Base-by-base conservation (phyloP, 805 yeast species). In the Candida fluviatilis region DNA sequence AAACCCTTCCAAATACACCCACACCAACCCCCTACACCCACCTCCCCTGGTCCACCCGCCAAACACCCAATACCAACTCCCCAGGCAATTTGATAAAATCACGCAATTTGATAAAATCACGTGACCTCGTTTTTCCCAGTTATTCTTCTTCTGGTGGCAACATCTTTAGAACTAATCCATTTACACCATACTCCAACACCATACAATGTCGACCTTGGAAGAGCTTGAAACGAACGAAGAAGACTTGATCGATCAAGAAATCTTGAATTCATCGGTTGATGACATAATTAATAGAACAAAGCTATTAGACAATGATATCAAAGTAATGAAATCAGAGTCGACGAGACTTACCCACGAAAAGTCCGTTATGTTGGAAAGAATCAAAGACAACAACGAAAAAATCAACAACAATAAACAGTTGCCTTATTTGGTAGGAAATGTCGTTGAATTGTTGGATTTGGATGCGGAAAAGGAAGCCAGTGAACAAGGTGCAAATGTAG, bases 351-450 rank as follows among this genome's bases (percentile, higher is more conserved):
- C 84, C 29, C 98, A 93, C 65, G 99, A 93, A 55, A 87, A 88
- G 68, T 79, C 87, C 40, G 87, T 88, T 36, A 93, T 91, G 96
- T 65, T 79, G 39, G 96, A 89, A 50, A 82, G 91, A 60, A 88
- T 93, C 64, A 89, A 90, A 60, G 98, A 93, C 55, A 93, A 93
- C 66, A 88, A 84, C 59, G 97, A 91, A 52, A 93, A 93, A 66
- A 91, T 93, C 63, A 87, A 87, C 55, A 91, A 93, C 60, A 93
- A 93, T 64, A 86, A 84, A 64, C 97, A 90, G 62, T 74, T 93
- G 54, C 99, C 99, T 12, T 93, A 93, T 54, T 69, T 93, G 40
- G 99, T 93, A 36, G 97, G 97, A 18, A 93, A 93, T 58, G 95
- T 93, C 36, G 98, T 93, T 24, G 99, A 93, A 64, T 71, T 93